phyloP scores from a whole-genome alignment of 305 asterid species.

The Withania somnifera region DNA sequence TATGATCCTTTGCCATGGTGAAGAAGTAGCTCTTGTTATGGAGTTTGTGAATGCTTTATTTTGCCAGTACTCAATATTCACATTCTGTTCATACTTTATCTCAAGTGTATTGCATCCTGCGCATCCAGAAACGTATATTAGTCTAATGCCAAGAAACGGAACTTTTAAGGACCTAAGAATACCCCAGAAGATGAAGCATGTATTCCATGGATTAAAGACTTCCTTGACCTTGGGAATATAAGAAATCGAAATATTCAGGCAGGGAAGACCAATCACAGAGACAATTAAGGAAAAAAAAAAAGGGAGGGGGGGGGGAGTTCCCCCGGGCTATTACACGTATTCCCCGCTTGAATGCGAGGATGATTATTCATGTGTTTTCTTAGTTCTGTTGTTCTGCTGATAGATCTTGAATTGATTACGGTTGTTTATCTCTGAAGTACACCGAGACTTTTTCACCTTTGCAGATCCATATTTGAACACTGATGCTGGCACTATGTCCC shows the following conservation, averaged over 20 bases:
- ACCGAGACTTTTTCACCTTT: not conserved
- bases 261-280: not conserved
- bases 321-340: not conserved
- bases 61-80: not conserved
- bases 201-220: no score
- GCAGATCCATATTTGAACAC: slow-evolving; percentile 89
- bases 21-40: not conserved
- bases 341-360: not conserved
- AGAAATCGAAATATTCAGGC: not conserved
- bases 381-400: not conserved
- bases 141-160: not conserved
- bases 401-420: not conserved
- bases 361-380: not conserved
- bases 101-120: not conserved
- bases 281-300: no score
- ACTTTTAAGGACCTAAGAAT: not conserved
- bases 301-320: not conserved
- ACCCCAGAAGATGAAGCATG: no score
- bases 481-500: slow-evolving; percentile 99
- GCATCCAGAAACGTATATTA: not conserved
- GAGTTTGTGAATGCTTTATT: not conserved
- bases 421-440: not conserved
- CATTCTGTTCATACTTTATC: not conserved
- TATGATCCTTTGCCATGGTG: not conserved
- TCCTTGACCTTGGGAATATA: not conserved